Conservation (phyloP, 2,329 filamentous ascomycete genomes). For the Aspergillus transmontanensis region DNA sequence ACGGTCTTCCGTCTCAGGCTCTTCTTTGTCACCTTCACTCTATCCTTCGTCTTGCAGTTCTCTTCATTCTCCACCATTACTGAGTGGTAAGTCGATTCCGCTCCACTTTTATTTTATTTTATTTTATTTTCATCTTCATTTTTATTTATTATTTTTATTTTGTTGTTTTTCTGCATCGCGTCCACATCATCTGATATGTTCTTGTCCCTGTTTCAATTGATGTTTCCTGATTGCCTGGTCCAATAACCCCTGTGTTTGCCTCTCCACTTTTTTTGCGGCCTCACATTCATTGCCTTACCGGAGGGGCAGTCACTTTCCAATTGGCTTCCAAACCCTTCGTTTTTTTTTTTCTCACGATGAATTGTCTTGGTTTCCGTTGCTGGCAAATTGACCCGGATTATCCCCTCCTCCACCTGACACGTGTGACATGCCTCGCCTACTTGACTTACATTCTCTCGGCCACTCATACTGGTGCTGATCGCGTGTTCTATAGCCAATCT, state of each 20-base stretch:
- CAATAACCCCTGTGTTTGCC: neutral
- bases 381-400: slow-evolving; percentile 5
- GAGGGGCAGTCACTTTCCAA: slow-evolving; percentile 1
- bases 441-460: slow-evolving; percentile 15
- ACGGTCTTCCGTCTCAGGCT: slow-evolving; percentile 21
- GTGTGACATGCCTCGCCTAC: slow-evolving; percentile 29
- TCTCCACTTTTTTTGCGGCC: neutral
- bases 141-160: neutral
- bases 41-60: slow-evolving; percentile 38
- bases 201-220: neutral
- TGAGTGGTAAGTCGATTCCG: slow-evolving; percentile 17
- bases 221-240: neutral
- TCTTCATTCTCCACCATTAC: slow-evolving; percentile 21
- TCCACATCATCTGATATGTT: neutral
- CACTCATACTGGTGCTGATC: slow-evolving; percentile 29
- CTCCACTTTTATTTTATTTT: neutral
- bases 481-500: slow-evolving; percentile 27
- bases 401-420: slow-evolving; percentile 29
- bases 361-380: slow-evolving; percentile 8
- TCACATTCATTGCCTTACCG: neutral
- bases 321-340: neutral
- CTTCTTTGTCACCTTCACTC: slow-evolving; percentile 23
- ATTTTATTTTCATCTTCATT: neutral
- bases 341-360: slow-evolving; percentile 11
- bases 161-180: neutral